Percentiles rank a stretch among this genome's conserved stretches.
Evolutionary conservation across 768 basidiomycete species (phyloP).

Genomic region (Suillus lakei): DNA sequence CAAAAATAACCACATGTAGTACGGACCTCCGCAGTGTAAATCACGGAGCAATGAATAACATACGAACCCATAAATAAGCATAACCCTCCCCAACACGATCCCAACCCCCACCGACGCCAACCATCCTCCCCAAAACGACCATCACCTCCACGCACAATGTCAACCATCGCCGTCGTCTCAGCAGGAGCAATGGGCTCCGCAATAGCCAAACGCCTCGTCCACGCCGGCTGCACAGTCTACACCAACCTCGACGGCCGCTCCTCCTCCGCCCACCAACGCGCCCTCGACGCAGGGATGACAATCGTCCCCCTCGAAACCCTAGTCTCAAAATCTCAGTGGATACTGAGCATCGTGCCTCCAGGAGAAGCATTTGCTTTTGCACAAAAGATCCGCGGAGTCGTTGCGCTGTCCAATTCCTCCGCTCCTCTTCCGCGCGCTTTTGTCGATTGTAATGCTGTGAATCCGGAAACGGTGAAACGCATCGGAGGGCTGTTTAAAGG

Average conservation of each 20-base stretch:
- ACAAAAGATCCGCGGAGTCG: conserved; percentile 18
- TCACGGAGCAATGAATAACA: background rate
- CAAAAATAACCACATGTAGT: background rate
- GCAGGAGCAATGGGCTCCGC: conserved; percentile 65
- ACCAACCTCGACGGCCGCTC: conserved; percentile 59
- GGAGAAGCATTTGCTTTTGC: conserved; percentile 50
- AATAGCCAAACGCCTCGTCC: conserved; percentile 48
- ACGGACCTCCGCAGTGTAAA: background rate
- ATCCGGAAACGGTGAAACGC: conserved; percentile 48
- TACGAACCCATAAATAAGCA: background rate
- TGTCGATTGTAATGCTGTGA: conserved; percentile 63
- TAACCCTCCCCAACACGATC: background rate
- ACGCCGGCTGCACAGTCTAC: conserved; percentile 52
- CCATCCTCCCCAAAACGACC: background rate
- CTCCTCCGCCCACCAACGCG: conserved; percentile 48
- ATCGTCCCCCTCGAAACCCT: conserved; percentile 41
- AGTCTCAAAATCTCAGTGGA: conserved; percentile 37
- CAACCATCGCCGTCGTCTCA: conserved; percentile 50
- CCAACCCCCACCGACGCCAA: background rate
- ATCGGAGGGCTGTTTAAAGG: conserved; percentile 47
- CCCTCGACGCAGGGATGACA: conserved; percentile 53
- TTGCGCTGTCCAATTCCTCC: background rate
- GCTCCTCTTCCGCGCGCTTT: conserved; percentile 35
- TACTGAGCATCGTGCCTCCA: conserved; percentile 61
- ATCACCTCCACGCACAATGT: conserved; percentile 7